These are phyloP conservation scores for Phytophthora nicotianae DNA, from an alignment of 352 stramenopile species.

Conservation along the genomic window DNA sequence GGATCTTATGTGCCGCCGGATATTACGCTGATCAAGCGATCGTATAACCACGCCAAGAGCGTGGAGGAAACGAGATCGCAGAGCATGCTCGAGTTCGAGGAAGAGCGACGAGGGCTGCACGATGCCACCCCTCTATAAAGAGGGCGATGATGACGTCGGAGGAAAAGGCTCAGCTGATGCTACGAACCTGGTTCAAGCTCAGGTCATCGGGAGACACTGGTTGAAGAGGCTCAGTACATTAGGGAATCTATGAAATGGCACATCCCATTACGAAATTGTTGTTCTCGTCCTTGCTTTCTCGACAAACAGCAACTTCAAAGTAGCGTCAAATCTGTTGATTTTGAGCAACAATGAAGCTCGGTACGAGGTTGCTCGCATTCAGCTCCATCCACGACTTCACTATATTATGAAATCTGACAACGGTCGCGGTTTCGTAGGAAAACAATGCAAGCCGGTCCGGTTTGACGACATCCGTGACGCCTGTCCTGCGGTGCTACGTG, in stretches of 20 bases:
- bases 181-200: constrained; percentile 7
- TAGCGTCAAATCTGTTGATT: constrained; percentile 1
- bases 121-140: constrained; percentile 27
- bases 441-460: background rate
- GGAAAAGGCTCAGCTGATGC: constrained; percentile 10
- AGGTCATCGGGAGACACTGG: background rate
- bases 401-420: background rate
- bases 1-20: constrained; percentile 50
- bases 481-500: constrained; percentile 2
- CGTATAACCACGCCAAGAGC: constrained; percentile 59
- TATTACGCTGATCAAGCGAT: constrained; percentile 50
- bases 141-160: constrained; percentile 7
- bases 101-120: constrained; percentile 27
- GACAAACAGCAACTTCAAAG: constrained; percentile 24
- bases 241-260: constrained; percentile 29
- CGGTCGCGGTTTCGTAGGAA: background rate
- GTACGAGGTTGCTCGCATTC: constrained; percentile 1
- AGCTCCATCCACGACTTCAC: too few species aligned
- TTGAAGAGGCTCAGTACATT: constrained; percentile 23
- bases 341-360: background rate
- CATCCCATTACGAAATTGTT: constrained; percentile 21
- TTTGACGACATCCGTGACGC: constrained; percentile 15
- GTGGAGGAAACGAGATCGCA: constrained; percentile 55
- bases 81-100: constrained; percentile 65
- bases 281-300: constrained; percentile 4